Percentiles rank a stretch among this genome's conserved stretches.
These are phyloP conservation scores for Phytophthora hybrid DNA, from an alignment of 352 stramenopile species.

Conservation along the genomic window DNA sequence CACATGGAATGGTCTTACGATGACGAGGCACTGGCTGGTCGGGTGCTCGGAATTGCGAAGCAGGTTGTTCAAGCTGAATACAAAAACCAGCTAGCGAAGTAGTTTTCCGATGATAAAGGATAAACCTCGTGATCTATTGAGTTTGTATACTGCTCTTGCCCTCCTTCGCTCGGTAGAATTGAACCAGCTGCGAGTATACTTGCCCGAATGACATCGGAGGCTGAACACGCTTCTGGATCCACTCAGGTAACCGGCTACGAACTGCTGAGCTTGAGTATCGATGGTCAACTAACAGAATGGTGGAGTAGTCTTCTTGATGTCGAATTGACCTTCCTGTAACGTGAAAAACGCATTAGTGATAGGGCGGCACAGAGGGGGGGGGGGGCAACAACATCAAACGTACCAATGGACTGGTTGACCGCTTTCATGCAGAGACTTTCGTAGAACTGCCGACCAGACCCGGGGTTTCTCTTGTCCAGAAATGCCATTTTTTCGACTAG, in stretches of 20 bases:
- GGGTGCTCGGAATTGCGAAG: conserved; percentile 84
- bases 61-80: conserved; percentile 80
- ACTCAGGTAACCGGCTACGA: conserved; percentile 75
- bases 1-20: conserved; percentile 88
- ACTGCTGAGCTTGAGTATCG: conserved; percentile 88
- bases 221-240: conserved; percentile 85
- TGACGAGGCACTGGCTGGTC: conserved; percentile 84
- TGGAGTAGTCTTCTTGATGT: conserved; percentile 97
- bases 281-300: conserved; percentile 96
- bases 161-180: conserved; percentile 79
- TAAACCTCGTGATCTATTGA: conserved; percentile 22
- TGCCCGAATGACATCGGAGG: conserved; percentile 71
- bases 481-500: conserved; percentile 98
- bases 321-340: conserved; percentile 94
- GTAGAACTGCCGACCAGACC: conserved; percentile 94
- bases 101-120: conserved; percentile 24
- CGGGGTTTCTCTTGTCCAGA: conserved; percentile 73
- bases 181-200: conserved; percentile 76
- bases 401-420: conserved; percentile 99
- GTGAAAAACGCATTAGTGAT: conserved; percentile 16
- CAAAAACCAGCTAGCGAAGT: conserved; percentile 46
- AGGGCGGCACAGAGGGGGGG: neutral
- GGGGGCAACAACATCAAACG: conserved; percentile 2
- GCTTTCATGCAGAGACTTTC: conserved; percentile 99
- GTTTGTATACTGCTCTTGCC: conserved; percentile 16